These are phyloP conservation scores for Candida easanensis DNA, from an alignment of 805 yeast species.

Conservation along the genomic window DNA sequence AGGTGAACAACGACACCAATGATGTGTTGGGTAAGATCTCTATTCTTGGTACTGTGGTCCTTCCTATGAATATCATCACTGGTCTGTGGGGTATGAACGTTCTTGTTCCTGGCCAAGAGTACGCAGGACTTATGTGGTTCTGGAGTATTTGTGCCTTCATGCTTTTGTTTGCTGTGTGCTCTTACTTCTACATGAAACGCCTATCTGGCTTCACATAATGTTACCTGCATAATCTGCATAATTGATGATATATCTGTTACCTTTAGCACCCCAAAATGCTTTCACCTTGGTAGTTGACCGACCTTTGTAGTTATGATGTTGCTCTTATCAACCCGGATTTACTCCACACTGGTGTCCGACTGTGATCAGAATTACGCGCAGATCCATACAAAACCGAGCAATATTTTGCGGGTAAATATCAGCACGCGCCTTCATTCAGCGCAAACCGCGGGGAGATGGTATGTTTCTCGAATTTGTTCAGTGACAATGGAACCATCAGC, in stretches of 20 bases:
- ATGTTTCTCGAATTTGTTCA: background rate
- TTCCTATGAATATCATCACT: slow-evolving; percentile 92
- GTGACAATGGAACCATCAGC: background rate
- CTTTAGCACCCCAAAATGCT: too few relatives aligned
- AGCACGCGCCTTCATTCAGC: background rate
- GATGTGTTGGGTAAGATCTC: slow-evolving; percentile 94
- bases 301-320: background rate
- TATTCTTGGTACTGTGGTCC: slow-evolving; percentile 88
- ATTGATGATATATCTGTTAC: background rate
- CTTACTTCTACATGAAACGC: slow-evolving; percentile 48
- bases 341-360: too few relatives aligned
- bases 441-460: background rate
- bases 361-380: background rate
- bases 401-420: background rate
- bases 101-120: slow-evolving; percentile 86
- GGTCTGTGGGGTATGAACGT: slow-evolving; percentile 99
- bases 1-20: slow-evolving; percentile 94
- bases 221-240: background rate
- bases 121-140: slow-evolving; percentile 61
- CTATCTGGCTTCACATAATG: slow-evolving; percentile 32
- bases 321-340: background rate
- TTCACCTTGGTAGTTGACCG: background rate
- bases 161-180: slow-evolving; percentile 44
- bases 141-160: slow-evolving; percentile 46
- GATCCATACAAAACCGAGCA: background rate